Percentiles rank a stretch among this genome's conserved stretches.
Evolutionary conservation across 306 rosid genomes (phyloP).

Genomic region (Aeschynomene evenia): DNA sequence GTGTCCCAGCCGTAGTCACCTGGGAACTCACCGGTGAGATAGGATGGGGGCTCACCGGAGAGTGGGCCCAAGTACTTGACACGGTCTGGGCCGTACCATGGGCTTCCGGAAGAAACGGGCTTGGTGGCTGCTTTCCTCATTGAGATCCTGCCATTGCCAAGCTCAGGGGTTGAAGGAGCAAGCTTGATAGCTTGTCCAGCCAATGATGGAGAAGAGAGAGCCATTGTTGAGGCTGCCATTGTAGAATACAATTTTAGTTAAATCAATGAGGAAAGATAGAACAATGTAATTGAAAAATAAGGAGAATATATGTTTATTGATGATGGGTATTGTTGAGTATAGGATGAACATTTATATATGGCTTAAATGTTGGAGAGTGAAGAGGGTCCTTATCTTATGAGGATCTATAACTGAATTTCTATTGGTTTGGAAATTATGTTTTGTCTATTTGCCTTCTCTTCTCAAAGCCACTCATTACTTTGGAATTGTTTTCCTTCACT

Average conservation of each 20-base stretch:
- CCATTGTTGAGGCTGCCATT: conserved; percentile 35
- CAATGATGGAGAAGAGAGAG: conserved; percentile 26
- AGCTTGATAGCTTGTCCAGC: conserved; percentile 28
- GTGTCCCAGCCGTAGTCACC: neutral
- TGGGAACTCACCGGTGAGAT: neutral
- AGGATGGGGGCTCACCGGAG: neutral
- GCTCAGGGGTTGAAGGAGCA: neutral
- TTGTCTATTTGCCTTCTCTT: neutral
- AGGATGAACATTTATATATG: neutral
- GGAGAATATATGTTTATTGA: neutral
- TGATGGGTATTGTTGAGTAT: neutral
- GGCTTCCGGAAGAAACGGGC: neutral
- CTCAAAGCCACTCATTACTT: neutral
- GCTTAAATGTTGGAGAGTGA: neutral
- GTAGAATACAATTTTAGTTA: neutral
- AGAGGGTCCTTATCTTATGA: neutral
- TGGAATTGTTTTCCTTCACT: neutral
- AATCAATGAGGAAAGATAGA: neutral
- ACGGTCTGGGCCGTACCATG: conserved; percentile 30
- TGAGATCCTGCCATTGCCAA: neutral
- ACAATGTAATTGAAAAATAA: neutral
- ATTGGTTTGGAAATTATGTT: neutral
- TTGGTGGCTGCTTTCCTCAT: conserved; percentile 17
- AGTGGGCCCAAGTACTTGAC: conserved; percentile 6
- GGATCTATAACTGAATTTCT: neutral